Evolutionary conservation across 1,284 basidiomycete genomes (phyloP).

Genomic region (Pseudozyma sp.): DNA sequence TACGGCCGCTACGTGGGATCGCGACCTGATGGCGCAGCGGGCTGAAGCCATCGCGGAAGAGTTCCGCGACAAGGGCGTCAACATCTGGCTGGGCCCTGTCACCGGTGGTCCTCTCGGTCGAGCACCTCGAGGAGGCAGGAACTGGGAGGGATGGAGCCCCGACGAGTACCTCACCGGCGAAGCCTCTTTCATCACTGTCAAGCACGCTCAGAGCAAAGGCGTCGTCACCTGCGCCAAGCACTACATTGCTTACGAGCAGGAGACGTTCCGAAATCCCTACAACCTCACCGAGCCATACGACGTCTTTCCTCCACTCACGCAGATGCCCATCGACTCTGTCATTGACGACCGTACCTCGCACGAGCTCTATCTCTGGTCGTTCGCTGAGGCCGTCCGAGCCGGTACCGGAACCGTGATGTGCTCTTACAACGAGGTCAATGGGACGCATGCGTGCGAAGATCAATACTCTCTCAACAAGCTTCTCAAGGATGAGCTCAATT

Average conservation of each 20-base stretch:
- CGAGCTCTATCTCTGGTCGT: constrained; percentile 69
- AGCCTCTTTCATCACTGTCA: constrained; percentile 47
- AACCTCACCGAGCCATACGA: constrained; percentile 26
- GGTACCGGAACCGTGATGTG: constrained; percentile 70
- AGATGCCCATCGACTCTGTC: constrained; percentile 73
- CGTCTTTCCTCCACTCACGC: constrained; percentile 40
- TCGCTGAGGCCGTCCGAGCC: constrained; percentile 71
- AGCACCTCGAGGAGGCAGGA: constrained; percentile 77
- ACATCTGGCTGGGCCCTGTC: constrained; percentile 74
- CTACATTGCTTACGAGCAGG: constrained; percentile 63
- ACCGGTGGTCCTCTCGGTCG: constrained; percentile 71
- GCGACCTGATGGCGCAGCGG: constrained; percentile 77
- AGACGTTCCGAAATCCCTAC: constrained; percentile 50
- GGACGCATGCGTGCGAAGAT: constrained; percentile 77
- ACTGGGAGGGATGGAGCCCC: constrained; percentile 77
- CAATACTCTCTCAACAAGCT: constrained; percentile 76
- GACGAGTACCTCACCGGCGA: constrained; percentile 52
- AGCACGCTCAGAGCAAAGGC: constrained; percentile 52
- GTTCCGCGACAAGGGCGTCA: constrained; percentile 81
- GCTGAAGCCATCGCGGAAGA: constrained; percentile 83
- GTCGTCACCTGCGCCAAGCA: constrained; percentile 69
- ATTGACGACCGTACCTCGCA: constrained; percentile 82
- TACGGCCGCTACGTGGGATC: constrained; percentile 77
- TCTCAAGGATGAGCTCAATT: constrained; percentile 79
- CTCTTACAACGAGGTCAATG: constrained; percentile 74